Evolutionary conservation across 1,284 basidiomycete species (phyloP).

Genomic region (Sporisorium iseilematis-ciliati): DNA sequence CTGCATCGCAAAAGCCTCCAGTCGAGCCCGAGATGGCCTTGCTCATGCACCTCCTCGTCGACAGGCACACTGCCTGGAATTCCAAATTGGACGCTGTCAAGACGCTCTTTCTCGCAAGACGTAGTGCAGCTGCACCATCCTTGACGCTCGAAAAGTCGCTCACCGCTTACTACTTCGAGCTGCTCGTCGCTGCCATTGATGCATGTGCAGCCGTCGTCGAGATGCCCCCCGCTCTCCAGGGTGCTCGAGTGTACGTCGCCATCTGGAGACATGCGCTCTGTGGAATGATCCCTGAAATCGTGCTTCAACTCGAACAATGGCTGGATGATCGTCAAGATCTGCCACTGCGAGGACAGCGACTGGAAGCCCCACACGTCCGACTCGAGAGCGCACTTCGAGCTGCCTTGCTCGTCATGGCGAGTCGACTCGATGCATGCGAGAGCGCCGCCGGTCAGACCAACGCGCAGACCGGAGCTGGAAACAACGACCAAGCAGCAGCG

Average conservation of each 20-base stretch:
- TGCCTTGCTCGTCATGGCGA: conserved; percentile 30
- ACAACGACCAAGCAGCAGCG: not conserved
- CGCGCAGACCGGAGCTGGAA: not conserved
- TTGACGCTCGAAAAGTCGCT: conserved; percentile 49
- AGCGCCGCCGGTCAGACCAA: conserved; percentile 7
- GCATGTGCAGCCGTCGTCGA: conserved; percentile 42
- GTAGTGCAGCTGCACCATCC: conserved; percentile 28
- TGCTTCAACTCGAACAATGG: conserved; percentile 53
- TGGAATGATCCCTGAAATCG: conserved; percentile 44
- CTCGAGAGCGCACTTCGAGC: conserved; percentile 40
- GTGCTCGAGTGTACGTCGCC: conserved; percentile 32
- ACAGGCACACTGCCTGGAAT: conserved; percentile 28
- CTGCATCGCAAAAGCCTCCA: conserved; percentile 14
- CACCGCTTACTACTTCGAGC: conserved; percentile 46
- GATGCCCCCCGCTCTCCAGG: conserved; percentile 30
- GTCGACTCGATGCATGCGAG: conserved; percentile 35
- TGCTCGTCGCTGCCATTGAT: conserved; percentile 42
- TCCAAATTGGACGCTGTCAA: conserved; percentile 47
- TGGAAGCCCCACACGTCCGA: conserved; percentile 40
- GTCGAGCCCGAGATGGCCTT: conserved; percentile 45
- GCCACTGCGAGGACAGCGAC: conserved; percentile 35
- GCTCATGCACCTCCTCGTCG: conserved; percentile 38
- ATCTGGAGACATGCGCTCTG: conserved; percentile 51
- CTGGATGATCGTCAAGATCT: conserved; percentile 32
- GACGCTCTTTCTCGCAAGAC: conserved; percentile 39